phyloP scores from a whole-genome alignment of 768 basidiomycete genomes.

The Mycena maculata region DNA sequence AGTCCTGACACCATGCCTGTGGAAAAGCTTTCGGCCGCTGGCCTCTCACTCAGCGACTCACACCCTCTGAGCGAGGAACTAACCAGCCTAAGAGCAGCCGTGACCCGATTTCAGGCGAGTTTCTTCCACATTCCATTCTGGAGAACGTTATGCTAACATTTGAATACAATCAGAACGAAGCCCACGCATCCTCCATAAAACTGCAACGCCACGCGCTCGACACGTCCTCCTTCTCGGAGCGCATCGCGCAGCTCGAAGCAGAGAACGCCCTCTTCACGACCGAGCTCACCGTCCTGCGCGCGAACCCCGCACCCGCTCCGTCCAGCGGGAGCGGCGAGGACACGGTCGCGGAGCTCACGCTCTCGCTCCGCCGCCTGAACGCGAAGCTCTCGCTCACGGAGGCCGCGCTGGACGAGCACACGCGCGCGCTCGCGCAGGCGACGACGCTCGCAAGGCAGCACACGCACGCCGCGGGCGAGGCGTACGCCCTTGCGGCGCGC shows the following conservation, averaged over 20 bases:
- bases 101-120: slow-evolving; percentile 14
- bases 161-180: slow-evolving; percentile 52
- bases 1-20: no score
- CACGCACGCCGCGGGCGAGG: slow-evolving; percentile 57
- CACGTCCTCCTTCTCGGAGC: slow-evolving; percentile 47
- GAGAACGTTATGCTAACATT: neutral
- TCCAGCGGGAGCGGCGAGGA: neutral
- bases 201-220: slow-evolving; percentile 62
- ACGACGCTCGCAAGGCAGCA: slow-evolving; percentile 58
- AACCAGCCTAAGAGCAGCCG: slow-evolving; percentile 1
- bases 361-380: slow-evolving; percentile 74
- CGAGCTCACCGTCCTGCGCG: slow-evolving; percentile 55
- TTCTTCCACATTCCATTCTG: no score
- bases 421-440: slow-evolving; percentile 56
- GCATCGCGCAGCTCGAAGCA: slow-evolving; percentile 51
- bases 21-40: neutral
- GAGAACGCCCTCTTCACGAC: slow-evolving; percentile 55
- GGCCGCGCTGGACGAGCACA: slow-evolving; percentile 60
- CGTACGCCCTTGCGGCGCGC: slow-evolving; percentile 66
- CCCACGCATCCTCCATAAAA: slow-evolving; percentile 59
- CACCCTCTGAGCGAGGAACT: slow-evolving; percentile 31
- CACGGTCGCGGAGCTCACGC: slow-evolving; percentile 59
- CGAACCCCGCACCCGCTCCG: slow-evolving; percentile 50
- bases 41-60: slow-evolving; percentile 11
- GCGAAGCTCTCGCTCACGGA: slow-evolving; percentile 78